Evolutionary conservation across 2,329 filamentous ascomycete species (phyloP), one percentile per base, ranked within the genome.

Genomic region (Monilinia fructigena): DNA sequence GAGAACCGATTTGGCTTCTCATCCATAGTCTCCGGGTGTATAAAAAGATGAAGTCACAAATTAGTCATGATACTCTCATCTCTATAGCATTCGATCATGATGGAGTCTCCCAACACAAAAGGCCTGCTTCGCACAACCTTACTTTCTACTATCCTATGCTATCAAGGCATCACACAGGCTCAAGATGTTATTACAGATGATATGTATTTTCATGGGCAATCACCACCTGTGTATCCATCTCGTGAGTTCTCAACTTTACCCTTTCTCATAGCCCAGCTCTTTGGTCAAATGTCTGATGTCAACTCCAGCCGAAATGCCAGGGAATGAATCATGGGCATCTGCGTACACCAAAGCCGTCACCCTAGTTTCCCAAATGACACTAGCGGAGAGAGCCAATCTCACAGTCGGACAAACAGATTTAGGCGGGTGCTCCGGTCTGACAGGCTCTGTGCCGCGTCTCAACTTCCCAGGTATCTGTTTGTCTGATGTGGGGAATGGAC

Each of bases 321-420:
- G 76, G 6, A 63, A 28, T 20, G 61, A 63, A 23, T 58, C 65
- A 35, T 94, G 91, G 91, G 80, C 79, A 26, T 83, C 84, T 23
- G 89, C 89, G 71, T 92, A 92, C 73, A 78, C 78, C 60, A 91
- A 90, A 74, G 91, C 91, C 0, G 82, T 86, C 58, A 78, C 81
- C 1, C 2, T 94, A 88, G 45, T 47, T 20, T 47, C 45, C 5
- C 45, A 47, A 18, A 47, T 47, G 45, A 47, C 45, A 16, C 18
- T 47, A 2, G 42, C 45, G 7, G 45, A 20, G 16, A 47, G 20
- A 47, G 45, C 20, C 45, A 47, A 47, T n/a, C 45, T 47, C 45
- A 47, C 45, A 4, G 45, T 47, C 5, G 45, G 45, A n/a, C 5
- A 47, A 47, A 3, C 18, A 47, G 18, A 47, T 20, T 7, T 20